Evolutionary conservation across 306 rosid genomes (phyloP).

Genomic region (Neltuma alba): DNA sequence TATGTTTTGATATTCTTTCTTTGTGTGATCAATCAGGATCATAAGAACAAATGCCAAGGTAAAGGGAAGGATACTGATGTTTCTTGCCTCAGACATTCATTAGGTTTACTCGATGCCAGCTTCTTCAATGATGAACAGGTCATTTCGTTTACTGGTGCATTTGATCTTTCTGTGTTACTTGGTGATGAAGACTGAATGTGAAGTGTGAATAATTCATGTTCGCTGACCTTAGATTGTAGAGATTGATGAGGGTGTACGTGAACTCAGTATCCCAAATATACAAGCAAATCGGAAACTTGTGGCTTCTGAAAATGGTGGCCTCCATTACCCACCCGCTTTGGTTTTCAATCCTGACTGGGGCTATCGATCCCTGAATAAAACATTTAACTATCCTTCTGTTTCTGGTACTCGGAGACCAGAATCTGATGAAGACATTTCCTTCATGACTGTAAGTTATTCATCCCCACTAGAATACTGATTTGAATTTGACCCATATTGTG

Average conservation of each 20-base stretch:
- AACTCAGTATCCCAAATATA: slow-evolving; percentile 47
- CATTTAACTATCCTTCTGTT: slow-evolving; percentile 53
- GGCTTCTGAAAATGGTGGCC: slow-evolving; percentile 59
- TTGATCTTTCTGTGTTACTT: background rate
- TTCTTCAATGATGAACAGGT: slow-evolving; percentile 63
- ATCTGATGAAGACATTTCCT: slow-evolving; percentile 72
- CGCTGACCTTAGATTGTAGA: slow-evolving; percentile 47
- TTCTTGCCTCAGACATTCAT: slow-evolving; percentile 46
- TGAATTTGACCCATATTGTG: slow-evolving; percentile 20
- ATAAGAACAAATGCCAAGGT: slow-evolving; percentile 40
- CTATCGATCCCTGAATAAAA: slow-evolving; percentile 32
- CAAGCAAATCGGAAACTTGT: slow-evolving; percentile 50
- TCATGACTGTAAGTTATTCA: slow-evolving; percentile 61
- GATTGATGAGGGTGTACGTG: slow-evolving; percentile 45
- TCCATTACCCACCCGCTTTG: slow-evolving; percentile 49
- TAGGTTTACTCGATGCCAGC: slow-evolving; percentile 64
- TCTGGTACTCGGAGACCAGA: slow-evolving; percentile 50
- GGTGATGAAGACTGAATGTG: background rate
- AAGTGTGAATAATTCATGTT: slow-evolving; percentile 3
- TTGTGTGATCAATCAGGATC: slow-evolving; percentile 49
- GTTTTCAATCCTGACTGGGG: slow-evolving; percentile 48
- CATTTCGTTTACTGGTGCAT: background rate
- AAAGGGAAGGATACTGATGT: background rate
- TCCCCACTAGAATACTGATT: slow-evolving; percentile 11
- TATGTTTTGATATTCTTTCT: slow-evolving; percentile 1